Evolutionary conservation across 768 basidiomycete species (phyloP).

Genomic region (Collybia mongolica): DNA sequence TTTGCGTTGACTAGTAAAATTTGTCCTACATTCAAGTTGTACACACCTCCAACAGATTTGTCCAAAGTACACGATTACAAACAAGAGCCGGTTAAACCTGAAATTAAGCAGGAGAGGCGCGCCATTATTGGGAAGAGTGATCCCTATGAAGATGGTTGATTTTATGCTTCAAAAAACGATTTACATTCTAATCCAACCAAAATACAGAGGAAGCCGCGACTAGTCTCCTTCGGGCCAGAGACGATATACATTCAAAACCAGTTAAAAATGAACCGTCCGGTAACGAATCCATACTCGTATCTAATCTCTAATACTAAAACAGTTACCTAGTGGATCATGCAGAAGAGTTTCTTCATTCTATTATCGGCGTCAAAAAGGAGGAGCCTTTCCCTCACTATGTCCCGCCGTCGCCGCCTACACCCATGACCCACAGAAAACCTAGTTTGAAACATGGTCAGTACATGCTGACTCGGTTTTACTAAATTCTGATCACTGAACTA

Average conservation of each 20-base stretch:
- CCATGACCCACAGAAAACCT: not conserved
- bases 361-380: conserved; percentile 8
- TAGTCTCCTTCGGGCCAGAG: conserved; percentile 1
- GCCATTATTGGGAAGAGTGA: conserved; percentile 10
- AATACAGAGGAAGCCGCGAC: conserved; percentile 11
- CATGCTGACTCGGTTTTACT: not conserved
- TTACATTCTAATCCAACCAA: not conserved
- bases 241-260: not conserved
- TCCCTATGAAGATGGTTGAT: conserved; percentile 18
- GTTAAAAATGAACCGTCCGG: too few species aligned
- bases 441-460: not conserved
- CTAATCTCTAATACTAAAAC: not conserved
- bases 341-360: conserved; percentile 4
- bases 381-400: not conserved
- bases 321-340: not conserved
- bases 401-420: not conserved
- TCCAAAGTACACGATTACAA: too few species aligned
- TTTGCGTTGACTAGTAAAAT: too few species aligned
- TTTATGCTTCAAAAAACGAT: not conserved
- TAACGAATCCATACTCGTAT: too few species aligned
- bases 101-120: too few species aligned
- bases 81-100: too few species aligned
- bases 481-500: not conserved
- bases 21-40: too few species aligned
- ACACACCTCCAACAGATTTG: too few species aligned